Percentiles rank a stretch among this genome's conserved stretches.
Conservation (phyloP, 192 early-diverging fungal genomes). For the Backusella tarrabulga region DNA sequence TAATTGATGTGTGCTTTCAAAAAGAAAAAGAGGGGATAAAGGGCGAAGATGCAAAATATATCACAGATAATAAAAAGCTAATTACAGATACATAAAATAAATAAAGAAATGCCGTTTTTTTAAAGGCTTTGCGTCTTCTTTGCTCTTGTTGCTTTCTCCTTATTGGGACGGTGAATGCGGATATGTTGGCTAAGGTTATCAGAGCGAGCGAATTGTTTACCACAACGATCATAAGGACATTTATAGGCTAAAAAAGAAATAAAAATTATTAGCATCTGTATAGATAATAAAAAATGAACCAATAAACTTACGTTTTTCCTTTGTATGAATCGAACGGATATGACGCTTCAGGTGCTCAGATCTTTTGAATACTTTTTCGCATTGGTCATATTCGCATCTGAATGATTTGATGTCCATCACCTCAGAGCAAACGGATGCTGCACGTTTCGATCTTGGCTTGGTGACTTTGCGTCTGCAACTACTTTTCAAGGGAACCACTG, state of each 20-base stretch:
- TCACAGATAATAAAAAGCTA: background rate
- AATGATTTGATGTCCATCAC: conserved; percentile 23
- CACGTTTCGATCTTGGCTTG: conserved; percentile 1
- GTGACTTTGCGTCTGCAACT: conserved; percentile 4
- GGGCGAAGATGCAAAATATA: background rate
- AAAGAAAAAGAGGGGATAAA: background rate
- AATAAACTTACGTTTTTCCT: conserved; percentile 43
- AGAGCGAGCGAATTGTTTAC: conserved; percentile 51
- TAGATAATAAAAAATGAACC: background rate
- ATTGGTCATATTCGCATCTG: conserved; percentile 51
- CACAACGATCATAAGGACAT: conserved; percentile 44
- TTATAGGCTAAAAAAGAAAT: conserved; percentile 35
- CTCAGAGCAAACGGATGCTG: background rate
- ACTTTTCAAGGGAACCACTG: conserved; percentile 5
- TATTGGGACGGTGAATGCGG: conserved; percentile 46
- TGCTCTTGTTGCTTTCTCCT: background rate
- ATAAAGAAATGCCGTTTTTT: background rate
- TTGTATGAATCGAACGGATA: conserved; percentile 56
- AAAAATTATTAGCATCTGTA: background rate
- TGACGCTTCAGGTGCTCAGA: conserved; percentile 61
- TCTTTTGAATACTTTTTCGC: conserved; percentile 55
- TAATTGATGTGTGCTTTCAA: background rate
- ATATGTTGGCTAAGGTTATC: conserved; percentile 56
- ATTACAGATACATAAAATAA: conserved; percentile 1
- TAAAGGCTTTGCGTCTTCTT: background rate